A percentile compares a stretch with the other conserved stretches of the same genome.
phyloP scores from a whole-genome alignment of 257 asterid genomes.

The Orobanche coerulescens region DNA sequence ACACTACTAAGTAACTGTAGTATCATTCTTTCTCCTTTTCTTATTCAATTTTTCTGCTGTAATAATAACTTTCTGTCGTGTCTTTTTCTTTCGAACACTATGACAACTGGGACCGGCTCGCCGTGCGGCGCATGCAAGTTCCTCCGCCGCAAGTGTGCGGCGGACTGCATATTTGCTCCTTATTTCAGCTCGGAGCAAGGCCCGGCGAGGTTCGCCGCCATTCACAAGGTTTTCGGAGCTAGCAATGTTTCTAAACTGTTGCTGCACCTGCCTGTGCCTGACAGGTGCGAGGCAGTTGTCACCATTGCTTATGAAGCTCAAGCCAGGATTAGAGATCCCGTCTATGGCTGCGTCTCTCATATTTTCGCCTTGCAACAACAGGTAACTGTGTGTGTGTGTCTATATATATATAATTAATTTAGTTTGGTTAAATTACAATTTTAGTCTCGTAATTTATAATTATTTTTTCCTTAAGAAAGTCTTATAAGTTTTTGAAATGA shows the following conservation, averaged over 20 bases:
- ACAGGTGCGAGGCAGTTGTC: conserved; percentile 74
- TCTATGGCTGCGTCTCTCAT: conserved; percentile 81
- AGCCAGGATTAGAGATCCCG: conserved; percentile 76
- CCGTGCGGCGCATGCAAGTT: conserved; percentile 99
- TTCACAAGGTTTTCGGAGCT: conserved; percentile 92
- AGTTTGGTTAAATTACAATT: not conserved
- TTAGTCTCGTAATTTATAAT: no score
- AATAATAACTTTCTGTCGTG: not conserved
- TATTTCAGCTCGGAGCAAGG: conserved; percentile 88
- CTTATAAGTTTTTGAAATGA: no score
- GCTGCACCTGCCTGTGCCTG: conserved; percentile 54
- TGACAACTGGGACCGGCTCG: conserved; percentile 43
- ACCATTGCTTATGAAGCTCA: conserved; percentile 92
- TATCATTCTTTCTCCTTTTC: no score
- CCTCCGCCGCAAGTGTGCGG: conserved; percentile 71
- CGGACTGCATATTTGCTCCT: conserved; percentile 74
- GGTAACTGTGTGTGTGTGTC: no score
- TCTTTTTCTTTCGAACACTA: no score
- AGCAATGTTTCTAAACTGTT: conserved; percentile 80
- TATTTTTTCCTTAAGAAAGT: no score
- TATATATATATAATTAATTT: no score
- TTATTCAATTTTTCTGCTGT: not conserved
- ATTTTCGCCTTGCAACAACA: conserved; percentile 77
- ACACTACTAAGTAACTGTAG: no score
- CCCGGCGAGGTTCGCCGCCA: conserved; percentile 76